Conservation (phyloP, 768 basidiomycete genomes). For the Steccherinum ochraceum region DNA sequence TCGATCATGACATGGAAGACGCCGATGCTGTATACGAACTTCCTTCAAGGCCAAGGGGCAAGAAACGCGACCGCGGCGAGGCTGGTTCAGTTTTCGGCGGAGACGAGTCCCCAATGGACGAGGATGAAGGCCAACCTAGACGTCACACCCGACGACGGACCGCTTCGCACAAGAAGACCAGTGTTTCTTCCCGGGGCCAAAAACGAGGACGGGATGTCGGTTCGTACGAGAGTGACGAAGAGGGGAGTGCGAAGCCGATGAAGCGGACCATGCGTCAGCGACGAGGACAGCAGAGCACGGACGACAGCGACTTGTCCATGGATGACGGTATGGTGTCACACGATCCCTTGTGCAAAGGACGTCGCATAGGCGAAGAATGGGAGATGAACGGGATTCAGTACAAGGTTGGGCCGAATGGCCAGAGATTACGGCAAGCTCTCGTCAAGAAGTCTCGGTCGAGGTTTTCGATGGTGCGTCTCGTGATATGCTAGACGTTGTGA, state of each 20-base stretch:
- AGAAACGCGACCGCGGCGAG: slow-evolving; percentile 72
- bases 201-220: slow-evolving; percentile 62
- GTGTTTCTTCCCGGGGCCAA: slow-evolving; percentile 43
- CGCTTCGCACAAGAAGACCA: slow-evolving; percentile 46
- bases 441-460: slow-evolving; percentile 67
- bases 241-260: slow-evolving; percentile 31
- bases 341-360: slow-evolving; percentile 47
- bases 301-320: slow-evolving; percentile 40
- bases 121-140: slow-evolving; percentile 34
- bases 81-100: slow-evolving; percentile 67
- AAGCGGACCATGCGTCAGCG: slow-evolving; percentile 39
- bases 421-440: slow-evolving; percentile 60
- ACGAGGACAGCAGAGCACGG: slow-evolving; percentile 41
- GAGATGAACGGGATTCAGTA: slow-evolving; percentile 61
- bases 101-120: slow-evolving; percentile 39
- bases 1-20: slow-evolving; percentile 8
- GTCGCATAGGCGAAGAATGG: slow-evolving; percentile 73
- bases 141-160: slow-evolving; percentile 48
- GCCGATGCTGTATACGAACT: not conserved
- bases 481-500: not conserved
- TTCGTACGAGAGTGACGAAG: slow-evolving; percentile 25
- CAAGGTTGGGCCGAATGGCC: slow-evolving; percentile 67
- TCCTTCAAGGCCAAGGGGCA: slow-evolving; percentile 36
- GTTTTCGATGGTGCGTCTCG: slow-evolving; percentile 58
- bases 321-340: slow-evolving; percentile 42